Conservation (phyloP, 1,139 yeast species). For the Yueomyces sp. region DNA sequence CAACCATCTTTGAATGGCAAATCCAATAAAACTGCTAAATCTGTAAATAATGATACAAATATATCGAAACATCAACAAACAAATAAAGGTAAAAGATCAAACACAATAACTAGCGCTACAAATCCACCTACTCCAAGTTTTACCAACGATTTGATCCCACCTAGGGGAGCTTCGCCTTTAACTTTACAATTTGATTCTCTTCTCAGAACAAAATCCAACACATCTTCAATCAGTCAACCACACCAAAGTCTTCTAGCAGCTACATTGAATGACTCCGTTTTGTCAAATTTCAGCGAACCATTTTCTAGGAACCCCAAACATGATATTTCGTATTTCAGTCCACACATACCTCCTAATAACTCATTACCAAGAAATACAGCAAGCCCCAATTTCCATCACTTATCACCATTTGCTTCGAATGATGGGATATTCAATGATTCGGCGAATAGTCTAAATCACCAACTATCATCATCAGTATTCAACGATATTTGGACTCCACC, state of each 20-base stretch:
- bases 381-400: neutral
- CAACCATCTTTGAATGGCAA: neutral
- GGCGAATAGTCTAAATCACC: too few relatives aligned
- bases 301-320: slow-evolving; percentile 3
- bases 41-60: neutral
- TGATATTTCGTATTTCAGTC: slow-evolving; percentile 5
- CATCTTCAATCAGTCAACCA: slow-evolving; percentile 1
- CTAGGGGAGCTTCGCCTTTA: slow-evolving; percentile 2
- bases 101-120: neutral
- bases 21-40: neutral
- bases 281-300: slow-evolving; percentile 7
- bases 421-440: neutral
- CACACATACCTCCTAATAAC: neutral
- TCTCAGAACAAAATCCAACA: neutral
- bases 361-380: neutral
- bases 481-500: neutral
- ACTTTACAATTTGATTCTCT: slow-evolving; percentile 1
- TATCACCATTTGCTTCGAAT: slow-evolving; percentile 1
- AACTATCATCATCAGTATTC: neutral
- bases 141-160: neutral
- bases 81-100: too few relatives aligned
- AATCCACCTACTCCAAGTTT: neutral
- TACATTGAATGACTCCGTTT: slow-evolving; percentile 6
- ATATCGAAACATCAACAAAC: neutral
- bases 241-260: slow-evolving; percentile 11